Base-by-base conservation (phyloP, 2,329 filamentous ascomycete genomes). In the Cladobotryum mycophilum region DNA sequence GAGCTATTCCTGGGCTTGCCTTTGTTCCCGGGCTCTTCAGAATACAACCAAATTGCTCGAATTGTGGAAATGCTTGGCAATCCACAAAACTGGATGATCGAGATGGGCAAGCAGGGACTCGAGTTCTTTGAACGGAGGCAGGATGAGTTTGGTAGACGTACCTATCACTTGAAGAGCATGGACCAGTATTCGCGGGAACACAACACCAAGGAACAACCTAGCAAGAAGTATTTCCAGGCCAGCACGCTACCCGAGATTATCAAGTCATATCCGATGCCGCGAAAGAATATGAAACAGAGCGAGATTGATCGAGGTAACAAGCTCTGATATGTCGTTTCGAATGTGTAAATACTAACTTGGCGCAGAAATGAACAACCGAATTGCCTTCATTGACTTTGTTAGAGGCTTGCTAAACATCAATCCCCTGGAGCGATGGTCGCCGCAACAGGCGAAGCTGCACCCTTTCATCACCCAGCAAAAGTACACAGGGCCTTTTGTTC, bases 401-500 rank as follows among this genome's bases (percentile, higher is more conserved):
- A 84, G 93, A 58, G 93, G 93, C 13, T 71, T 99, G 37, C 75
- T 99, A 51, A 95, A 88, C 53, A 95, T 96, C 65, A 99, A 96
- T 65, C 93, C 93, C 3, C 78, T 99, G 34, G 93, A 99, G 70
- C 78, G 93, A 67, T 99, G 93, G 93, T 96, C 93, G 4, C 93
- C 93, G 6, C 92, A 96, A 64, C 93, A 99, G 71, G 93, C 93
- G 34, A 96, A 96, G 66, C 75, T 96, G 53, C 93, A 99, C 65
- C 93, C 93, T 0, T 99, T 99, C 69, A 99, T 99, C 64, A 99
- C 93, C 1, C 93, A 99, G 66, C 88, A 95, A 64, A 99, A 97
- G 73, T 99, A 86, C 65, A 96, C 91, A 0, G 91, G 90, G 1
- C 90, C 91, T 3, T 99, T 99, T 64, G 88, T 97, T 44, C 93